Conservation (phyloP, 2,329 filamentous ascomycete species). For the Emydomyces testavorans region DNA sequence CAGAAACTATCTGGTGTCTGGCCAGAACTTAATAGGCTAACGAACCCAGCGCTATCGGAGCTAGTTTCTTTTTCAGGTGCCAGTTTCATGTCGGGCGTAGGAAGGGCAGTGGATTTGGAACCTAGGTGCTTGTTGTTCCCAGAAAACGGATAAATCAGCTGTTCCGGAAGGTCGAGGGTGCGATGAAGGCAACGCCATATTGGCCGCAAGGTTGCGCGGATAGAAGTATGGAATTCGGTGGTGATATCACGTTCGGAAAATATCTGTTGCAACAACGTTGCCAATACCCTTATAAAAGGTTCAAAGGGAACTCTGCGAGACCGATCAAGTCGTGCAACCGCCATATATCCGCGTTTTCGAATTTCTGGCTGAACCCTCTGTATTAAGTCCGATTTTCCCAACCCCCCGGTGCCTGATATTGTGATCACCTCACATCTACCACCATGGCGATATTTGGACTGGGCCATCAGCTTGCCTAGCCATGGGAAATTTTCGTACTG, state of each 20-base stretch:
- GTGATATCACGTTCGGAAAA: constrained; percentile 53
- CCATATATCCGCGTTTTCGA: constrained; percentile 49
- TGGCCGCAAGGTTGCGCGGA: constrained; percentile 45
- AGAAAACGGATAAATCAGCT: constrained; percentile 38
- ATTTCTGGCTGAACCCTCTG: constrained; percentile 47
- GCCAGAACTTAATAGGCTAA: constrained; percentile 27
- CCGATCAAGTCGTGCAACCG: constrained; percentile 49
- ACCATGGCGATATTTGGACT: constrained; percentile 40
- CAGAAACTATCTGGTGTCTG: constrained; percentile 29
- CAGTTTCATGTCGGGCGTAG: constrained; percentile 26
- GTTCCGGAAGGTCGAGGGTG: constrained; percentile 56
- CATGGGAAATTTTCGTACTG: constrained; percentile 15
- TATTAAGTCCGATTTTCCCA: constrained; percentile 50
- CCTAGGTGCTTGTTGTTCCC: constrained; percentile 27
- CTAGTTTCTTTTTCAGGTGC: constrained; percentile 23
- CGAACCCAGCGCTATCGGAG: constrained; percentile 24
- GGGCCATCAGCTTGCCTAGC: constrained; percentile 31
- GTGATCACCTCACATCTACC: constrained; percentile 51
- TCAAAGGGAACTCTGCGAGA: constrained; percentile 50
- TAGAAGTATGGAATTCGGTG: constrained; percentile 49
- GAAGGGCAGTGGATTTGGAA: constrained; percentile 16
- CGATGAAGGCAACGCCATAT: constrained; percentile 48
- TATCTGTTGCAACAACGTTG: constrained; percentile 51
- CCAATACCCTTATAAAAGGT: constrained; percentile 49
- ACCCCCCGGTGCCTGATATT: constrained; percentile 46